phyloP scores from a whole-genome alignment of 208 protist species.

The Wallacemonas rigidus region DNA sequence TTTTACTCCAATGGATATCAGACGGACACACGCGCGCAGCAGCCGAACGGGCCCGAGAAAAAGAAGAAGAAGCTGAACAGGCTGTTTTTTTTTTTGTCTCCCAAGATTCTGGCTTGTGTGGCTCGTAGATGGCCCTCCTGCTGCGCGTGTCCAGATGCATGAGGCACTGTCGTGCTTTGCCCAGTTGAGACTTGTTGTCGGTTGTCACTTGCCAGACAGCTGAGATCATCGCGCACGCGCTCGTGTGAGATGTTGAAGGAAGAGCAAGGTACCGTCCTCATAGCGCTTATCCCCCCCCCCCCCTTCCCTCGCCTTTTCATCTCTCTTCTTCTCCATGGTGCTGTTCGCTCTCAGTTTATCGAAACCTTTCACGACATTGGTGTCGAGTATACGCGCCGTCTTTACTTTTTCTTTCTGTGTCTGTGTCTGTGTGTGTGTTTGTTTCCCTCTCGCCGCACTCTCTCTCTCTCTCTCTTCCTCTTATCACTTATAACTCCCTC shows the following conservation, averaged over 20 bases:
- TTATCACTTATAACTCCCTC: slow-evolving; percentile 4
- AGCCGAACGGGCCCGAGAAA: neutral
- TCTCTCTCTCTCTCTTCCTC: slow-evolving; percentile 16
- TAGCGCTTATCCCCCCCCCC: too few species aligned
- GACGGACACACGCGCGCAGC: neutral
- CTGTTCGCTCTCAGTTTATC: neutral
- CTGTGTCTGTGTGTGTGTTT: slow-evolving; percentile 13
- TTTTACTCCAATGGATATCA: neutral
- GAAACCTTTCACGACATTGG: neutral
- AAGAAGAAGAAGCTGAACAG: neutral
- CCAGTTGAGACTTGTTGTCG: too few species aligned
- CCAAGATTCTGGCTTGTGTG: neutral
- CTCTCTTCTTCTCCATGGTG: neutral
- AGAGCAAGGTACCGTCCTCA: too few species aligned
- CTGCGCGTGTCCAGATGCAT: too few species aligned
- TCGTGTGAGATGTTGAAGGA: too few species aligned
- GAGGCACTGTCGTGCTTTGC: too few species aligned
- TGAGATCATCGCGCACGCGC: too few species aligned
- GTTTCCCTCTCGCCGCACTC: neutral
- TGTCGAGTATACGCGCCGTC: too few species aligned
- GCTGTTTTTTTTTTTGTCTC: neutral
- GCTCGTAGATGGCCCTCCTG: too few species aligned
- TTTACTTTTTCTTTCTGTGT: slow-evolving; percentile 2
- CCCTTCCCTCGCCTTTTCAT: too few species aligned
- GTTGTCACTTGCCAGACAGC: too few species aligned